These are phyloP conservation scores for Candida sp. DNA, from an alignment of 1,139 yeast genomes.

Conservation along the genomic window DNA sequence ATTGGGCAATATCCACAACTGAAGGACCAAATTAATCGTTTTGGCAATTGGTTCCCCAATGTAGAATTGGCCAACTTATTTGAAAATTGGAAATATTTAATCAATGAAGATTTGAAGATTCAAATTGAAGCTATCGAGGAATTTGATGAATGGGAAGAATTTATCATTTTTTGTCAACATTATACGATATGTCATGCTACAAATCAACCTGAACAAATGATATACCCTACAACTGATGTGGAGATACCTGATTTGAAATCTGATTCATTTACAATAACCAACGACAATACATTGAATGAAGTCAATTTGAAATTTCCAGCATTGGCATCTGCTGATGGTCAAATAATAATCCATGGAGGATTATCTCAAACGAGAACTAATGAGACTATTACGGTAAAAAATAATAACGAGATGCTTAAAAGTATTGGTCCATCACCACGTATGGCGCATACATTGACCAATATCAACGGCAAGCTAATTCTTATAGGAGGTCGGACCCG, in stretches of 20 bases:
- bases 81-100: conserved; percentile 52
- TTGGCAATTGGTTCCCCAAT: conserved; percentile 36
- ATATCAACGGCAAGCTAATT: conserved; percentile 24
- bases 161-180: conserved; percentile 73
- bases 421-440: conserved; percentile 35
- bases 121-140: conserved; percentile 54
- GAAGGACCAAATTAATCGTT: conserved; percentile 48
- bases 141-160: conserved; percentile 87
- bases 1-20: conserved; percentile 57
- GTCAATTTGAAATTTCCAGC: conserved; percentile 50
- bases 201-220: conserved; percentile 20
- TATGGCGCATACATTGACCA: conserved; percentile 57
- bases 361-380: conserved; percentile 41
- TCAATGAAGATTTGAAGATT: conserved; percentile 35
- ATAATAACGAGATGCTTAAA: conserved; percentile 1
- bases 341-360: conserved; percentile 52
- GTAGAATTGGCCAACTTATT: conserved; percentile 56
- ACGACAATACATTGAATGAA: conserved; percentile 1
- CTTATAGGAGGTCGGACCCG: conserved; percentile 70
- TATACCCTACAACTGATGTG: conserved; percentile 7
- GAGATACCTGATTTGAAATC: conserved; percentile 6
- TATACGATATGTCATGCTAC: conserved; percentile 69
- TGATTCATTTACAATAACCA: conserved; percentile 6
- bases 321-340: conserved; percentile 19
- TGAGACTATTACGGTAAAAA: conserved; percentile 13